Evolutionary conservation across 2,329 filamentous ascomycete genomes (phyloP).

Genomic region (Neonectria neomacrospora): DNA sequence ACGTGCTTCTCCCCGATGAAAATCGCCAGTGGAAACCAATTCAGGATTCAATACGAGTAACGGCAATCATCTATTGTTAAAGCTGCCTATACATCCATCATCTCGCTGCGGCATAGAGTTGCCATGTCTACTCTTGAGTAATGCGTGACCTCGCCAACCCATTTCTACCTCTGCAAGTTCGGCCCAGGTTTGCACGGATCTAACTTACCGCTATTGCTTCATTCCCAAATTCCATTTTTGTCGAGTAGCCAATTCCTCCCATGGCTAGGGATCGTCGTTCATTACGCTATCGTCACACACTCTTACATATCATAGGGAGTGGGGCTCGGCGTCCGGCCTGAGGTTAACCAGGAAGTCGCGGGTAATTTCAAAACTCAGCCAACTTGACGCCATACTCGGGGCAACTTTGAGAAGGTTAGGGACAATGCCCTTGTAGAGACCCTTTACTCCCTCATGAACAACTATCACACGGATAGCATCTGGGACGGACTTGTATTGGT

Average conservation of each 20-base stretch:
- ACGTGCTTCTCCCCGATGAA: not conserved
- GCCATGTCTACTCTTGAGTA: conserved; percentile 6
- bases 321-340: conserved; percentile 54
- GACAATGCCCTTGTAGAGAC: conserved; percentile 94
- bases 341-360: conserved; percentile 83
- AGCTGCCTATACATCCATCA: conserved; percentile 21
- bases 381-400: conserved; percentile 98
- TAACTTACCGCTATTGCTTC: not conserved
- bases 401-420: conserved; percentile 97
- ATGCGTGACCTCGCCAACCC: not conserved
- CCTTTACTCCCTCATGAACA: conserved; percentile 81
- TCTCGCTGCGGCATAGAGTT: conserved; percentile 11
- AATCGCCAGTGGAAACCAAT: no score
- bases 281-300: conserved; percentile 35
- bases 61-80: conserved; percentile 18
- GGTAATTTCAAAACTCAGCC: conserved; percentile 96
- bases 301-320: conserved; percentile 41
- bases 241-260: not conserved
- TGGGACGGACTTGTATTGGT: conserved; percentile 88
- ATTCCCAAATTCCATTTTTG: not conserved
- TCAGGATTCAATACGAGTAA: not conserved
- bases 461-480: conserved; percentile 88
- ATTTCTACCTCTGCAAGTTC: conserved; percentile 1
- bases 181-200: conserved; percentile 4
- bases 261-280: conserved; percentile 4